A percentile compares a stretch with the other conserved stretches of the same genome.
Evolutionary conservation across 108 stramenopile genomes (phyloP).

Genomic region (Pseudonitzschia pungens): DNA sequence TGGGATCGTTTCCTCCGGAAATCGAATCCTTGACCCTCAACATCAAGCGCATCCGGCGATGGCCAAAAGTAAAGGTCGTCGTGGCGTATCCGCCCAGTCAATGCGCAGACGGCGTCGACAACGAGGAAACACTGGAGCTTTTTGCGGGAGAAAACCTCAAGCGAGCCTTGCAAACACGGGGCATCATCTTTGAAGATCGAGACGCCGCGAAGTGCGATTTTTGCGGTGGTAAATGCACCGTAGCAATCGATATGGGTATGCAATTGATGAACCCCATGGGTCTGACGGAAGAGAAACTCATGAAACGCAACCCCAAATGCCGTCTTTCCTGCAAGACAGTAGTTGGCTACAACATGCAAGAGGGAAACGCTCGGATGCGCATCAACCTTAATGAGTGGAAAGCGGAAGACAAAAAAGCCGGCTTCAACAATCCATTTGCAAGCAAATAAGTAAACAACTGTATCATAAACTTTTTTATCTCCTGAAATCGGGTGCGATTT

Average conservation of each 20-base stretch:
- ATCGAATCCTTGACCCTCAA: conserved; percentile 45
- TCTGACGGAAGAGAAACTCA: conserved; percentile 59
- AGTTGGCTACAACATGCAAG: conserved; percentile 75
- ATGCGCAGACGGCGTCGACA: conserved; percentile 51
- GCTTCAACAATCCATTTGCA: conserved; percentile 3
- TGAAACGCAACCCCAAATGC: conserved; percentile 66
- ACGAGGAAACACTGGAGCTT: conserved; percentile 48
- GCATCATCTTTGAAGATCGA: conserved; percentile 80
- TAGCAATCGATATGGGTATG: conserved; percentile 66
- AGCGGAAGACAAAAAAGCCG: neutral
- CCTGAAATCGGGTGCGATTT: too few relatives aligned
- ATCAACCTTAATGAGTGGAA: conserved; percentile 77
- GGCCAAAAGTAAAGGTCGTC: conserved; percentile 72
- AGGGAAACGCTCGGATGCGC: conserved; percentile 63
- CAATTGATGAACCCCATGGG: conserved; percentile 58
- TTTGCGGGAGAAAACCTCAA: conserved; percentile 86
- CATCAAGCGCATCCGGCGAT: conserved; percentile 68
- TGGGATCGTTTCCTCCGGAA: conserved; percentile 46
- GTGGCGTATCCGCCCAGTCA: conserved; percentile 74
- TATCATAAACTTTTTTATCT: too few relatives aligned
- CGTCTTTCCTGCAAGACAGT: conserved; percentile 74
- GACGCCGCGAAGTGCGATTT: conserved; percentile 53
- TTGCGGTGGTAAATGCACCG: conserved; percentile 32
- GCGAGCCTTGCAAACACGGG: conserved; percentile 70
- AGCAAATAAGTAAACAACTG: conserved; percentile 9